These are phyloP conservation scores for Ustilago hordei DNA, from an alignment of 1,284 basidiomycete species.

Conservation along the genomic window DNA sequence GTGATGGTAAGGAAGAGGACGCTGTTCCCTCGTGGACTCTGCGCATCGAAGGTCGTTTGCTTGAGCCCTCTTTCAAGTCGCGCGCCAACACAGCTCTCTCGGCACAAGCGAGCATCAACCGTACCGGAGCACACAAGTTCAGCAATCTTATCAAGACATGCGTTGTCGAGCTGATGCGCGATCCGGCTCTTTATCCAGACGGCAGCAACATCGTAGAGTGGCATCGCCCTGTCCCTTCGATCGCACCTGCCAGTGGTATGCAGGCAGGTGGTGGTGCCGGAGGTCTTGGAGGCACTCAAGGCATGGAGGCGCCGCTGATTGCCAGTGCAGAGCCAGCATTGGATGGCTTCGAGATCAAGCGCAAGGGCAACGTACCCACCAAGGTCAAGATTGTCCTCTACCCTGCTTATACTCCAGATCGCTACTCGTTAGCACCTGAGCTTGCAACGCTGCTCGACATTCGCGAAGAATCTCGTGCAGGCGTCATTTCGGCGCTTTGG, in stretches of 20 bases:
- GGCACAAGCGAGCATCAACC: slow-evolving; percentile 62
- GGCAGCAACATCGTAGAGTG: slow-evolving; percentile 68
- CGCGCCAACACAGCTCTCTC: slow-evolving; percentile 62
- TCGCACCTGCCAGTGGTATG: slow-evolving; percentile 53
- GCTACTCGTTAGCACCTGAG: slow-evolving; percentile 83
- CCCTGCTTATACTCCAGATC: slow-evolving; percentile 86
- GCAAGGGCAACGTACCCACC: slow-evolving; percentile 82
- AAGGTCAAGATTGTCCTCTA: slow-evolving; percentile 84
- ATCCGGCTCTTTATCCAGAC: slow-evolving; percentile 81
- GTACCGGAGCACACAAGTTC: slow-evolving; percentile 75
- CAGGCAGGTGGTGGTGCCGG: slow-evolving; percentile 63
- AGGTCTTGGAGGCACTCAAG: slow-evolving; percentile 53
- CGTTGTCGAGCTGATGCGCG: slow-evolving; percentile 87
- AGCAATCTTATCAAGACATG: slow-evolving; percentile 86
- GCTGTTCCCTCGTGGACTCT: slow-evolving; percentile 89
- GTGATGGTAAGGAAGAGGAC: slow-evolving; percentile 74
- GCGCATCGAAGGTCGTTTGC: slow-evolving; percentile 86
- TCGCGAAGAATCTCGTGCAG: slow-evolving; percentile 86
- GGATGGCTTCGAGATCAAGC: slow-evolving; percentile 89
- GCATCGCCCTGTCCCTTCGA: slow-evolving; percentile 71
- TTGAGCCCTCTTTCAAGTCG: slow-evolving; percentile 72
- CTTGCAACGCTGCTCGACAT: slow-evolving; percentile 82
- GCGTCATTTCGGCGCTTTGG: slow-evolving; percentile 87
- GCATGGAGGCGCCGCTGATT: slow-evolving; percentile 59
- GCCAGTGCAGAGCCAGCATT: slow-evolving; percentile 63